Evolutionary conservation across 441 rosid species (phyloP).

Genomic region (Croton laevigatus): DNA sequence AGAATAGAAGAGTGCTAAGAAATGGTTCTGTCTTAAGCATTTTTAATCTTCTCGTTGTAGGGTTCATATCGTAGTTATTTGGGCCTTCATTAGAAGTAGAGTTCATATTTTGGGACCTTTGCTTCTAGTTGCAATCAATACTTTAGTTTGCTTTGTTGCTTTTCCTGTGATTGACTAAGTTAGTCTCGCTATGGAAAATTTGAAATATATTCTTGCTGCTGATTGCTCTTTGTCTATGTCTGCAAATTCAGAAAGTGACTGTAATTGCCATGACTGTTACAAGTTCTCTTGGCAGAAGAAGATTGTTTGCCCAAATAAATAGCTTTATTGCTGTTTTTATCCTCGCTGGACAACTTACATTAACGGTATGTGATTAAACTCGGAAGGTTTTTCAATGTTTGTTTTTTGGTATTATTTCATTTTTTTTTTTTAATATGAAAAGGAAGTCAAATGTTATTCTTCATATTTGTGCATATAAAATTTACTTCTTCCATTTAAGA

Average conservation of each 20-base stretch:
- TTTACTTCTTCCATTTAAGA: background rate
- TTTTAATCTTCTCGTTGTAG: background rate
- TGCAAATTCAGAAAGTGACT: slow-evolving; percentile 74
- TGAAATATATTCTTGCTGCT: slow-evolving; percentile 14
- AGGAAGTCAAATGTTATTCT: background rate
- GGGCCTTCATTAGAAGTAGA: background rate
- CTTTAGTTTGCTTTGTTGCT: background rate
- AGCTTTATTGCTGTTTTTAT: slow-evolving; percentile 91
- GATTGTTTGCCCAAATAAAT: slow-evolving; percentile 86
- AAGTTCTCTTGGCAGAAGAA: slow-evolving; percentile 77
- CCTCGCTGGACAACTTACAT: slow-evolving; percentile 86
- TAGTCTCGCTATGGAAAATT: background rate
- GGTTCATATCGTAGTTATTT: background rate
- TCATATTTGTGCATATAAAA: background rate
- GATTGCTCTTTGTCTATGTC: slow-evolving; percentile 1
- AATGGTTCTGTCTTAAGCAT: too few species aligned
- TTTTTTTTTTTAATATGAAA: too few species aligned
- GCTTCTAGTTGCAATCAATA: background rate
- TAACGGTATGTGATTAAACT: slow-evolving; percentile 49
- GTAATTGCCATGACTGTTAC: slow-evolving; percentile 74
- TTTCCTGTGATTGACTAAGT: background rate
- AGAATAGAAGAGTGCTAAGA: background rate
- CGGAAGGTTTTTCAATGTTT: slow-evolving; percentile 16
- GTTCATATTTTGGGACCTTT: slow-evolving; percentile 2
- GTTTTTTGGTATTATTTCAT: background rate